phyloP scores from a whole-genome alignment of 2,329 filamentous ascomycete species.

The Diplodia scrobiculata region DNA sequence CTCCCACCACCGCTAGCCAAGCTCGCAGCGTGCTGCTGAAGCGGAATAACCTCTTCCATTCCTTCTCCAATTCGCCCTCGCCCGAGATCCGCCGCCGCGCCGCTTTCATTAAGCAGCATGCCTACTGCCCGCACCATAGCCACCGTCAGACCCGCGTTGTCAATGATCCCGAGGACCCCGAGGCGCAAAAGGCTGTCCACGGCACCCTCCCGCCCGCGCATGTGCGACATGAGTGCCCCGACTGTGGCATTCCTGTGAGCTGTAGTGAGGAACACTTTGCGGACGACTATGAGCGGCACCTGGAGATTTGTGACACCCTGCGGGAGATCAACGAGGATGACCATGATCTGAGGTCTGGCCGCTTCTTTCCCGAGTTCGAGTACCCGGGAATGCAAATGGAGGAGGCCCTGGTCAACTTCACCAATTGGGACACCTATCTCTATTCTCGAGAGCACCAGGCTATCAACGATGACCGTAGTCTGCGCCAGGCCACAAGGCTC shows the following conservation, averaged over 20 bases:
- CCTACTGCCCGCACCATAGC: constrained; percentile 86
- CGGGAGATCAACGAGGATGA: constrained; percentile 97
- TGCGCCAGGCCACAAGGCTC: constrained; percentile 90
- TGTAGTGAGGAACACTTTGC: constrained; percentile 95
- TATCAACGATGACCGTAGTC: constrained; percentile 83
- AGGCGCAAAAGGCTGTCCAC: constrained; percentile 59
- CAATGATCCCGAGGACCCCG: constrained; percentile 64
- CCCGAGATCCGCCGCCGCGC: constrained; percentile 84
- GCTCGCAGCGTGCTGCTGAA: constrained; percentile 52
- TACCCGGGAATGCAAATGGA: constrained; percentile 89
- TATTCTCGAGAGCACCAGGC: constrained; percentile 91
- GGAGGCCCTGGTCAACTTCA: constrained; percentile 93
- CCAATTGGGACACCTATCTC: constrained; percentile 96
- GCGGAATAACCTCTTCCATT: constrained; percentile 87
- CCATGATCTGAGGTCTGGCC: constrained; percentile 86
- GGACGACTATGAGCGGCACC: constrained; percentile 88
- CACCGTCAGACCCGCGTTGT: constrained; percentile 75
- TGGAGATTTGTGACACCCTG: constrained; percentile 89
- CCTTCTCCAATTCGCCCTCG: constrained; percentile 84
- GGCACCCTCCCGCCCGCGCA: constrained; percentile 70
- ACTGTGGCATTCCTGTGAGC: constrained; percentile 91
- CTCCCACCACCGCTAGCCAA: constrained; percentile 33
- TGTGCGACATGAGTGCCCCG: constrained; percentile 91
- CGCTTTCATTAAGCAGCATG: constrained; percentile 88
- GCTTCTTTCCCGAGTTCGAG: constrained; percentile 90